Conservation (phyloP, 208 protist genomes). For the Trypanosoma vivax region DNA sequence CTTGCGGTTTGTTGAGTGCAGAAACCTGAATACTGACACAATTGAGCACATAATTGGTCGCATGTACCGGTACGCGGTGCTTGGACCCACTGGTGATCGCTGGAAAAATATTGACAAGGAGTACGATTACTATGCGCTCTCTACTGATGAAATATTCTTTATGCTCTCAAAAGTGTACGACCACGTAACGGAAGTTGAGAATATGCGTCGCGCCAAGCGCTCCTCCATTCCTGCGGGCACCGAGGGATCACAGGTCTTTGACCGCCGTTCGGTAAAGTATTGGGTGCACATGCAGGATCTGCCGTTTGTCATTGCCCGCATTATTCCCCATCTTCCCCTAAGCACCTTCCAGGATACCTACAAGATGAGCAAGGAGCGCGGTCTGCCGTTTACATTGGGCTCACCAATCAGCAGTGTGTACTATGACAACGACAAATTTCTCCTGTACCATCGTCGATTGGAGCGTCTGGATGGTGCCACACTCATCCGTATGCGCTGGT, state of each 20-base stretch:
- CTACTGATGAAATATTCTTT: constrained; percentile 69
- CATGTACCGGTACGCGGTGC: constrained; percentile 82
- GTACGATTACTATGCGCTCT: constrained; percentile 52
- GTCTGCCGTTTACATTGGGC: constrained; percentile 60
- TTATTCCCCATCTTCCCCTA: constrained; percentile 80
- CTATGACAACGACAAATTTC: constrained; percentile 83
- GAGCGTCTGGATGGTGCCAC: constrained; percentile 80
- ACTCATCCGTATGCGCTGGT: constrained; percentile 87
- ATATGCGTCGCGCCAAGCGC: constrained; percentile 56
- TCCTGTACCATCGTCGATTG: constrained; percentile 79
- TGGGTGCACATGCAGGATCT: constrained; percentile 86
- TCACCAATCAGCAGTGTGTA: constrained; percentile 83
- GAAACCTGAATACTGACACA: constrained; percentile 82
- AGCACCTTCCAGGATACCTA: constrained; percentile 85
- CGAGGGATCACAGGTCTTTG: constrained; percentile 81
- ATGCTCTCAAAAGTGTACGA: constrained; percentile 72
- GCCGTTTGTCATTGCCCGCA: constrained; percentile 83
- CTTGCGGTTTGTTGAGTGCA: constrained; percentile 76
- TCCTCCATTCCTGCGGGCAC: constrained; percentile 41
- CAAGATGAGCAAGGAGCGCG: constrained; percentile 39
- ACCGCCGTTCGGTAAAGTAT: constrained; percentile 84
- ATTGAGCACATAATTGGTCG: constrained; percentile 83
- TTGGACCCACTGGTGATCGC: constrained; percentile 70
- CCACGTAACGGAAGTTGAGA: constrained; percentile 58
- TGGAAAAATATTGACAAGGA: constrained; percentile 67